Percentiles rank a stretch among this genome's conserved stretches.
These are phyloP conservation scores for Fusarium gaditjirri DNA, from an alignment of 2,329 filamentous ascomycete species.

Conservation along the genomic window DNA sequence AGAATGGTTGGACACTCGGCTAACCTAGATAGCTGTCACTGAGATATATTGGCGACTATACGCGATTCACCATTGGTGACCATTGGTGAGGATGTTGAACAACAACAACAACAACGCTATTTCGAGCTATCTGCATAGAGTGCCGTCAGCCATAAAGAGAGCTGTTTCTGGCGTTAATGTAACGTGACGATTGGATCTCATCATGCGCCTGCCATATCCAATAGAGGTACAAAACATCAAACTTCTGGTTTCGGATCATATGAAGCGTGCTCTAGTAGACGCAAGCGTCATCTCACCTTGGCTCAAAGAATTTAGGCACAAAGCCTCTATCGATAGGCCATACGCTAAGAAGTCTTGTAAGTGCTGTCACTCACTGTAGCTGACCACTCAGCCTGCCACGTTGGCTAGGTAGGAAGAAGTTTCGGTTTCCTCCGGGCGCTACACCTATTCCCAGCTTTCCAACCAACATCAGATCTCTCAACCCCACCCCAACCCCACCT, in stretches of 20 bases:
- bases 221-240: conserved; percentile 4
- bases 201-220: conserved; percentile 23
- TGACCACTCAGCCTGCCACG: conserved; percentile 31
- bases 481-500: conserved; percentile 18
- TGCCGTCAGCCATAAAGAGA: conserved; percentile 2
- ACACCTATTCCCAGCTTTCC: conserved; percentile 3
- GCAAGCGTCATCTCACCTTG: conserved; percentile 18
- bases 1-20: conserved; percentile 11
- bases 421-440: conserved; percentile 42
- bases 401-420: conserved; percentile 18
- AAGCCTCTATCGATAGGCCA: background rate
- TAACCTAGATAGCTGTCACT: background rate
- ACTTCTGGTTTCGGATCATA: conserved; percentile 6
- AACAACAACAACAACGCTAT: background rate
- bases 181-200: conserved; percentile 27
- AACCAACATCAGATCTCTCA: conserved; percentile 16
- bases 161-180: conserved; percentile 16
- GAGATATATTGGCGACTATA: conserved; percentile 32
- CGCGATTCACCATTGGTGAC: conserved; percentile 26
- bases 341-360: conserved; percentile 19
- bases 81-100: background rate
- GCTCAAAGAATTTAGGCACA: conserved; percentile 11
- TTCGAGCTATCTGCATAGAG: background rate
- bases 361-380: conserved; percentile 10
- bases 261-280: background rate